These are phyloP conservation scores for Phytophthora megakarya DNA, from an alignment of 352 stramenopile species.

Conservation along the genomic window DNA sequence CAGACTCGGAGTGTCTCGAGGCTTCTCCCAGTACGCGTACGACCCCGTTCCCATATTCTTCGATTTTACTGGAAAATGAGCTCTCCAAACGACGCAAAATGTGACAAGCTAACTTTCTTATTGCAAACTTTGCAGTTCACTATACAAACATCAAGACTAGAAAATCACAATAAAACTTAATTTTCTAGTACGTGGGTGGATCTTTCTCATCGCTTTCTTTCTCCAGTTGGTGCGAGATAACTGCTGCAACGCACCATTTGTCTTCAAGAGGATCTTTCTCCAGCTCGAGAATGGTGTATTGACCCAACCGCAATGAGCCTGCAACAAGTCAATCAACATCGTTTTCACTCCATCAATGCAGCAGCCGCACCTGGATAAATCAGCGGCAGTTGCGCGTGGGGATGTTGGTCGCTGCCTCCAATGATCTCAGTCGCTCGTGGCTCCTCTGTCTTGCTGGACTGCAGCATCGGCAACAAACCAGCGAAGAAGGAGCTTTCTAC, in stretches of 20 bases:
- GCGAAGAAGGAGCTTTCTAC: slow-evolving; percentile 45
- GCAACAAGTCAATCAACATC: not conserved
- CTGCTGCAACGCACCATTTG: slow-evolving; percentile 52
- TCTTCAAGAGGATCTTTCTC: slow-evolving; percentile 54
- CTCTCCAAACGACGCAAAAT: not conserved
- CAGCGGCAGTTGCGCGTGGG: slow-evolving; percentile 47
- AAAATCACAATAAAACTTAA: slow-evolving; percentile 22
- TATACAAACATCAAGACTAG: not conserved
- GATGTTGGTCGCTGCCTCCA: slow-evolving; percentile 53
- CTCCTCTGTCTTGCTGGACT: slow-evolving; percentile 33
- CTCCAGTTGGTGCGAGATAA: slow-evolving; percentile 51
- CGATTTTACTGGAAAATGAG: not conserved
- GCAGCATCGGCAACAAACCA: slow-evolving; percentile 41
- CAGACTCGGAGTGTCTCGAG: slow-evolving; percentile 35
- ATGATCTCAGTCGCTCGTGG: slow-evolving; percentile 56
- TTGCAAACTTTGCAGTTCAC: not conserved
- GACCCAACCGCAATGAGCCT: slow-evolving; percentile 71
- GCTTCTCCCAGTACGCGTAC: slow-evolving; percentile 21
- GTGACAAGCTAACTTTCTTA: not conserved
- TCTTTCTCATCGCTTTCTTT: slow-evolving; percentile 26
- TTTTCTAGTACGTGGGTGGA: slow-evolving; percentile 18
- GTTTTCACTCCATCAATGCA: slow-evolving; percentile 2
- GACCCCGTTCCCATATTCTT: slow-evolving; percentile 25
- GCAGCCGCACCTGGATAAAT: slow-evolving; percentile 60
- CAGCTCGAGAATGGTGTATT: slow-evolving; percentile 79